phyloP scores from a whole-genome alignment of 495 filamentous ascomycete genomes.

The Talaromyces ruber region DNA sequence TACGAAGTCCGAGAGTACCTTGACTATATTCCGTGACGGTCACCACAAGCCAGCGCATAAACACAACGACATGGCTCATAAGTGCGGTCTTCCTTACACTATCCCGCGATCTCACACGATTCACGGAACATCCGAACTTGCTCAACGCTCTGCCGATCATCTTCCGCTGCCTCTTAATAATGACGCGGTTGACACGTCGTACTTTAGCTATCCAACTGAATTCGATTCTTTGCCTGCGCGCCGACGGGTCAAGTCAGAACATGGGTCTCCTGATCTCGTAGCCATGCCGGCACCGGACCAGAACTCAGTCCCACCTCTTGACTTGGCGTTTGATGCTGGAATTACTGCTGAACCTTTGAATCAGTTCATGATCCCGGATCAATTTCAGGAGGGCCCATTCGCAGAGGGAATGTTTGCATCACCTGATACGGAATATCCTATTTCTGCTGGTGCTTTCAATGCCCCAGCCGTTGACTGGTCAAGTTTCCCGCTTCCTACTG shows the following conservation, averaged over 20 bases:
- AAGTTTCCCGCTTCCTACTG: constrained; percentile 53
- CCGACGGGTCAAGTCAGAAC: constrained; percentile 57
- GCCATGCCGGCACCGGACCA: constrained; percentile 26
- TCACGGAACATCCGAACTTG: constrained; percentile 47
- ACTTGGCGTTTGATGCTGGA: constrained; percentile 28
- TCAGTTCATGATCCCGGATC: constrained; percentile 36
- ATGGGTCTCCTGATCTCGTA: constrained; percentile 59
- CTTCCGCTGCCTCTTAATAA: constrained; percentile 35
- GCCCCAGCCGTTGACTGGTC: constrained; percentile 67
- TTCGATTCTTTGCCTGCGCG: constrained; percentile 38
- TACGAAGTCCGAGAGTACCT: constrained; percentile 70
- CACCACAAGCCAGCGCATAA: constrained; percentile 91
- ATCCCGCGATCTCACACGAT: constrained; percentile 66
- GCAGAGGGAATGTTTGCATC: constrained; percentile 33
- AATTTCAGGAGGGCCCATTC: constrained; percentile 29
- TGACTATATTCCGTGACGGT: constrained; percentile 85
- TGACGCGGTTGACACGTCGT: constrained; percentile 8
- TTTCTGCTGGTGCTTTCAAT: constrained; percentile 57
- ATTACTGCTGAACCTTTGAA: constrained; percentile 24
- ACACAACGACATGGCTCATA: constrained; percentile 77
- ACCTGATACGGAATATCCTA: constrained; percentile 55
- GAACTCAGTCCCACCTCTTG: constrained; percentile 30
- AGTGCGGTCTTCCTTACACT: constrained; percentile 74
- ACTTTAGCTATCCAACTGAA: constrained; percentile 24
- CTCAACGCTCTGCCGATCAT: constrained; percentile 63